phyloP scores from a whole-genome alignment of 108 stramenopile genomes.

The Fistulifera pelliculosa region DNA sequence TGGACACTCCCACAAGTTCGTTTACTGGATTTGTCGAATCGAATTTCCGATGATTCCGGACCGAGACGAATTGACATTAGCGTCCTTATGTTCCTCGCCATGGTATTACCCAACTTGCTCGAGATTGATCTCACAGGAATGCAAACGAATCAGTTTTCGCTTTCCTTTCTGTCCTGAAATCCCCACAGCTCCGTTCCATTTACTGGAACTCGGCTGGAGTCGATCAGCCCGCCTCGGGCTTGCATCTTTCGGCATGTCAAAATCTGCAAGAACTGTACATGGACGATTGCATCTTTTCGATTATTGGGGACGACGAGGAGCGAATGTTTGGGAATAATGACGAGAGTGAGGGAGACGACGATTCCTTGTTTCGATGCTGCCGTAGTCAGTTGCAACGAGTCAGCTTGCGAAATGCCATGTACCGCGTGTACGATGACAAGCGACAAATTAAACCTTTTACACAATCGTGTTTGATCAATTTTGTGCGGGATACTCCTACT shows the following conservation, averaged over 20 bases:
- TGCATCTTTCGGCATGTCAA: neutral
- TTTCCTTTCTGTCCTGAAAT: neutral
- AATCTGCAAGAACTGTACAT: neutral
- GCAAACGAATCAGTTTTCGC: neutral
- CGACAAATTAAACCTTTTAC: constrained; percentile 1
- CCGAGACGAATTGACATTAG: too few relatives aligned
- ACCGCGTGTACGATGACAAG: neutral
- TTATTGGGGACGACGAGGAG: neutral
- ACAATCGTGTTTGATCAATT: neutral
- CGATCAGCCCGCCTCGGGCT: neutral
- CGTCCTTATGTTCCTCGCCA: too few relatives aligned
- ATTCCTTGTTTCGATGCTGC: neutral
- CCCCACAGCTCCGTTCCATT: neutral
- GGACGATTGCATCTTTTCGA: neutral
- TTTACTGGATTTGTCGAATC: too few relatives aligned
- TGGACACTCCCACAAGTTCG: too few relatives aligned
- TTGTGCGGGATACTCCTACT: neutral
- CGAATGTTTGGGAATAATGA: neutral
- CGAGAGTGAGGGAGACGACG: neutral
- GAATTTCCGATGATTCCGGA: too few relatives aligned
- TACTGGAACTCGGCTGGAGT: neutral
- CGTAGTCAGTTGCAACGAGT: neutral
- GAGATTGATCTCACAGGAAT: neutral
- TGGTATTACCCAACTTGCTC: neutral
- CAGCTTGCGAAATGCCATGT: neutral